Evolutionary conservation across 2,329 filamentous ascomycete species (phyloP).

Genomic region (Paraphaeosphaeria sporulosa): DNA sequence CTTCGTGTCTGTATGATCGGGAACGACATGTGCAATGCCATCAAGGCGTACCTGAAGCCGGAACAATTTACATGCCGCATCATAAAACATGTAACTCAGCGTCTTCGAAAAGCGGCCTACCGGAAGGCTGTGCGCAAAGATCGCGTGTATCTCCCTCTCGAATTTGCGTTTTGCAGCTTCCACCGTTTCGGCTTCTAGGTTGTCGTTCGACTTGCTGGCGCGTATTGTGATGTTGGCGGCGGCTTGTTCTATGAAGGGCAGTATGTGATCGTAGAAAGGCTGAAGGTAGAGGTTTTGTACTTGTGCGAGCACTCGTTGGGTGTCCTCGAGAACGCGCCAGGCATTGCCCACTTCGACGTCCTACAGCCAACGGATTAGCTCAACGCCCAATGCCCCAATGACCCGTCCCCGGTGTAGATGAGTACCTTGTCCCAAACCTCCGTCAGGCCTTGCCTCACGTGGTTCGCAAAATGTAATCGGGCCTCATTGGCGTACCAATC

Average conservation of each 20-base stretch:
- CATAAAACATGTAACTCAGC: constrained; percentile 62
- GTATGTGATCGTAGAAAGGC: constrained; percentile 43
- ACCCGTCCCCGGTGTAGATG: constrained; percentile 29
- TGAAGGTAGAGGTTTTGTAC: constrained; percentile 49
- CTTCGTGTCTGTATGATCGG: constrained; percentile 27
- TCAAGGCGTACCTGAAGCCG: constrained; percentile 45
- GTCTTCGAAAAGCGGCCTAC: constrained; percentile 61
- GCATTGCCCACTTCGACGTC: constrained; percentile 36
- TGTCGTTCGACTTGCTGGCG: constrained; percentile 50
- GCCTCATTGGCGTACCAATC: constrained; percentile 58
- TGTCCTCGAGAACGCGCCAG: constrained; percentile 45
- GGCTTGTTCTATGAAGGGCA: constrained; percentile 39
- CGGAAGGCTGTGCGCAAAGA: constrained; percentile 69
- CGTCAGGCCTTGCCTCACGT: constrained; percentile 37
- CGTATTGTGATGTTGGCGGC: constrained; percentile 34
- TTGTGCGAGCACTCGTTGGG: constrained; percentile 44
- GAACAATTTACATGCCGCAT: constrained; percentile 59
- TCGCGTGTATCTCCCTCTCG: constrained; percentile 67
- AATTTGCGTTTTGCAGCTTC: constrained; percentile 56
- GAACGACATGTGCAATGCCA: constrained; percentile 23
- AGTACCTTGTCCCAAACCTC: constrained; percentile 39
- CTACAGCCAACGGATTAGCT: constrained; percentile 16
- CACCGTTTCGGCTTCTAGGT: constrained; percentile 23
- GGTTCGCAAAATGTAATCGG: constrained; percentile 50
- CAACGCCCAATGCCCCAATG: background rate